phyloP scores from a whole-genome alignment of 176 grass and related monocot species.

The Musa schizocarpa region DNA sequence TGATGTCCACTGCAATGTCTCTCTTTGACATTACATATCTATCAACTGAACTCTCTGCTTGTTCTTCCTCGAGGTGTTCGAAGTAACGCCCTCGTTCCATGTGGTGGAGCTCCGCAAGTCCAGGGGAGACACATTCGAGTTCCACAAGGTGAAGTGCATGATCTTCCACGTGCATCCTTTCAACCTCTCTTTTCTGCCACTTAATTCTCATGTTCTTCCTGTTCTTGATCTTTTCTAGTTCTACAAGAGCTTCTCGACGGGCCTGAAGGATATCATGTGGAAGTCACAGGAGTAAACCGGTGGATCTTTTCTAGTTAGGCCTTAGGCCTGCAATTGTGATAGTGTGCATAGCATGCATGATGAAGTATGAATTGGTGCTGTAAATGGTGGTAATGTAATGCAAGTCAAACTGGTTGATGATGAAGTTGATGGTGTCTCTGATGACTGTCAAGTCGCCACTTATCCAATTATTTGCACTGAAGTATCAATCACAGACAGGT shows the following conservation, averaged over 20 bases:
- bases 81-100: slow-evolving; percentile 79
- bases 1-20: not conserved
- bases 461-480: not conserved
- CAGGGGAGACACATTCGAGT: slow-evolving; percentile 86
- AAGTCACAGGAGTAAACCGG: slow-evolving; percentile 22
- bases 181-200: no score
- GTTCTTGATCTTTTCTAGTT: slow-evolving; percentile 31
- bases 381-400: not conserved
- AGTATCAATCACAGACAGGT: no score
- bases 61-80: slow-evolving; percentile 56
- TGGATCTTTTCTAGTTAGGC: not conserved
- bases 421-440: no score
- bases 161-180: not conserved
- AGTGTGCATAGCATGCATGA: no score
- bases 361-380: not conserved
- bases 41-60: slow-evolving; percentile 12
- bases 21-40: not conserved
- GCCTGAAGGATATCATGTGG: slow-evolving; percentile 89
- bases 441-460: not conserved
- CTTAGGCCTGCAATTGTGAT: no score
- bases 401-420: no score
- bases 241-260: slow-evolving; percentile 63
- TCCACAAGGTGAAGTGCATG: slow-evolving; percentile 47
- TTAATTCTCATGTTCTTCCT: not conserved
- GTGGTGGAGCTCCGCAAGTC: slow-evolving; percentile 94